Conservation (phyloP, 495 filamentous ascomycete genomes). For the Podospora fimiseda region DNA sequence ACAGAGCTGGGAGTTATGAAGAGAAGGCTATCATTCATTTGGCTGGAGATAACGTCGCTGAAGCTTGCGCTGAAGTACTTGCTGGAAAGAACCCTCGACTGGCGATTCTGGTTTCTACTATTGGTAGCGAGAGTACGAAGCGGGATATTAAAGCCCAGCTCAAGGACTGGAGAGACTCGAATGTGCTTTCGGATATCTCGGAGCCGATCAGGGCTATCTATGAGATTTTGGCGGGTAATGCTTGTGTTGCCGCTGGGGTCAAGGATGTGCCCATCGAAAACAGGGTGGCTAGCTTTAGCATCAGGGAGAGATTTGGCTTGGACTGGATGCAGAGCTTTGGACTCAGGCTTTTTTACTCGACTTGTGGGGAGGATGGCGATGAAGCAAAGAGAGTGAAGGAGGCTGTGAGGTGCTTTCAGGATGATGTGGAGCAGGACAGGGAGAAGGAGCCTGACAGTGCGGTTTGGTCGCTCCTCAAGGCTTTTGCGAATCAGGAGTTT, state of each 20-base stretch:
- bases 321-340: slow-evolving; percentile 93
- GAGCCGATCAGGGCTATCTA: slow-evolving; percentile 82
- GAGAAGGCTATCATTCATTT: slow-evolving; percentile 79
- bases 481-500: slow-evolving; percentile 58
- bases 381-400: slow-evolving; percentile 54
- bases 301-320: slow-evolving; percentile 73
- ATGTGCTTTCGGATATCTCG: slow-evolving; percentile 78
- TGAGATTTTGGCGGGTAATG: slow-evolving; percentile 80
- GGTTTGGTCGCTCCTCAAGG: slow-evolving; percentile 76
- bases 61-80: slow-evolving; percentile 73
- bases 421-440: slow-evolving; percentile 58
- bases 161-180: slow-evolving; percentile 72
- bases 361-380: slow-evolving; percentile 19
- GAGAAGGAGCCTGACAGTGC: slow-evolving; percentile 67
- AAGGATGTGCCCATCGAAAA: slow-evolving; percentile 65
- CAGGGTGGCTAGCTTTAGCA: slow-evolving; percentile 64
- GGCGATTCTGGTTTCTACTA: slow-evolving; percentile 73
- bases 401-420: slow-evolving; percentile 61
- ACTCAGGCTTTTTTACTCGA: slow-evolving; percentile 81
- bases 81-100: slow-evolving; percentile 69
- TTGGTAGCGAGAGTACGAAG: slow-evolving; percentile 62
- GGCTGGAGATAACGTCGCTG: slow-evolving; percentile 65
- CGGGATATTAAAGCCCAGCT: slow-evolving; percentile 72
- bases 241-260: slow-evolving; percentile 70
- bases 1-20: slow-evolving; percentile 53